Conservation (phyloP, 768 basidiomycete genomes). For the Rossbeevera mucosa region DNA sequence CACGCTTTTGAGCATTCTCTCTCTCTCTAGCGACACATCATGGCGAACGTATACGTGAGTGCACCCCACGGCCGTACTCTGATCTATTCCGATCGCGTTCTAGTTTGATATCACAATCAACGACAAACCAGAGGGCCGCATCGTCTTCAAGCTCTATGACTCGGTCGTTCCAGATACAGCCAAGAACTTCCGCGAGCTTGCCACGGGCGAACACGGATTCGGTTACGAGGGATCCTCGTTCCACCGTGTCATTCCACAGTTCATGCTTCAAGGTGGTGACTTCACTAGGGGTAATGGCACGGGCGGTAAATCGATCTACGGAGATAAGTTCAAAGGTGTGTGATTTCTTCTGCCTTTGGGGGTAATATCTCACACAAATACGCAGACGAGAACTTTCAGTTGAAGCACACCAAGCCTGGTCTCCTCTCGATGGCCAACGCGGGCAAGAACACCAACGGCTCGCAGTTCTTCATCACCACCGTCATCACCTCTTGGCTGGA, state of each 20-base stretch:
- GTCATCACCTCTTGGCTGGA: slow-evolving; percentile 76
- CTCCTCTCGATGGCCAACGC: slow-evolving; percentile 78
- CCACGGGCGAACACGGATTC: slow-evolving; percentile 67
- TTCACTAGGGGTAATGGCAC: slow-evolving; percentile 69
- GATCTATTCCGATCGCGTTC: slow-evolving; percentile 2
- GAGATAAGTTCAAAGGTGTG: slow-evolving; percentile 59
- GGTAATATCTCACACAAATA: slow-evolving; percentile 20
- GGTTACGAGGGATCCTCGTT: slow-evolving; percentile 67
- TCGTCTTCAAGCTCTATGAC: slow-evolving; percentile 86
- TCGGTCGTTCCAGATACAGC: slow-evolving; percentile 70
- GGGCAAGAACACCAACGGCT: slow-evolving; percentile 78
- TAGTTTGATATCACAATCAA: slow-evolving; percentile 67
- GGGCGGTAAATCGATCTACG: slow-evolving; percentile 79
- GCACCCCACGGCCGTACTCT: not conserved
- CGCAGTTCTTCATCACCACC: slow-evolving; percentile 89
- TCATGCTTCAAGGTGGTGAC: slow-evolving; percentile 92
- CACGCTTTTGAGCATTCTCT: not conserved
- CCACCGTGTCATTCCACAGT: slow-evolving; percentile 81
- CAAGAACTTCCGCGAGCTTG: slow-evolving; percentile 85
- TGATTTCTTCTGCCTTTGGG: not conserved
- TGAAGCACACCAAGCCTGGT: slow-evolving; percentile 68
- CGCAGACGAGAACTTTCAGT: slow-evolving; percentile 78
- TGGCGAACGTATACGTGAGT: slow-evolving; percentile 21
- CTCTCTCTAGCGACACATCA: slow-evolving; percentile 11
- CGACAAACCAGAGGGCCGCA: slow-evolving; percentile 41